phyloP scores from a whole-genome alignment of 495 filamentous ascomycete genomes.

The Aspergillus coremiiformis region DNA sequence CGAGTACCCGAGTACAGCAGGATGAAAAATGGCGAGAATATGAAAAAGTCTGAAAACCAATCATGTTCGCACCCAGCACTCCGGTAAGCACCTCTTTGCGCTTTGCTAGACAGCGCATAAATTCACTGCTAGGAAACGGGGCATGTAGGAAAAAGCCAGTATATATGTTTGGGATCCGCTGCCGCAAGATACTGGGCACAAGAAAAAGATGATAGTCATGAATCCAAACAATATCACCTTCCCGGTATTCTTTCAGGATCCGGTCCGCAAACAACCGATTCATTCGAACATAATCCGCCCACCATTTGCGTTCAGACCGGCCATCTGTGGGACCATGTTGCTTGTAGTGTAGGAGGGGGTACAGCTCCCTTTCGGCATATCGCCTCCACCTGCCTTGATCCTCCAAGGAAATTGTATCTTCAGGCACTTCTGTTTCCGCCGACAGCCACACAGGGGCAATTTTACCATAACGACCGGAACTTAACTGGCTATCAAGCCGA shows the following conservation, averaged over 20 bases:
- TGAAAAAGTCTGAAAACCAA: constrained; percentile 89
- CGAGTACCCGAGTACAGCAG: constrained; percentile 81
- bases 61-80: constrained; percentile 79
- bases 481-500: constrained; percentile 60
- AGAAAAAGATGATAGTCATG: constrained; percentile 90
- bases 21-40: constrained; percentile 89
- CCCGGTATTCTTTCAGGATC: constrained; percentile 77
- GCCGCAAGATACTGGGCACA: constrained; percentile 75
- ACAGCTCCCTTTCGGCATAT: constrained; percentile 83
- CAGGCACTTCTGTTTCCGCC: constrained; percentile 56
- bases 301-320: constrained; percentile 67
- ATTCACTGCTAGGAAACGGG: constrained; percentile 91
- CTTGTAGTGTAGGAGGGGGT: constrained; percentile 89
- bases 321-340: constrained; percentile 83
- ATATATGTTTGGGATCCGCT: constrained; percentile 73
- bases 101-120: constrained; percentile 74
- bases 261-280: constrained; percentile 83
- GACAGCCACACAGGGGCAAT: constrained; percentile 80
- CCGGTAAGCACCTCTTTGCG: constrained; percentile 84
- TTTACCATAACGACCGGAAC: constrained; percentile 57
- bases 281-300: constrained; percentile 82
- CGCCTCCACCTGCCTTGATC: constrained; percentile 77
- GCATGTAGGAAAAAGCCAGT: constrained; percentile 89
- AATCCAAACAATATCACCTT: constrained; percentile 82
- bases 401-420: constrained; percentile 59